Evolutionary conservation across 2,329 filamentous ascomycete genomes (phyloP).

Genomic region (Didymella lethalis): DNA sequence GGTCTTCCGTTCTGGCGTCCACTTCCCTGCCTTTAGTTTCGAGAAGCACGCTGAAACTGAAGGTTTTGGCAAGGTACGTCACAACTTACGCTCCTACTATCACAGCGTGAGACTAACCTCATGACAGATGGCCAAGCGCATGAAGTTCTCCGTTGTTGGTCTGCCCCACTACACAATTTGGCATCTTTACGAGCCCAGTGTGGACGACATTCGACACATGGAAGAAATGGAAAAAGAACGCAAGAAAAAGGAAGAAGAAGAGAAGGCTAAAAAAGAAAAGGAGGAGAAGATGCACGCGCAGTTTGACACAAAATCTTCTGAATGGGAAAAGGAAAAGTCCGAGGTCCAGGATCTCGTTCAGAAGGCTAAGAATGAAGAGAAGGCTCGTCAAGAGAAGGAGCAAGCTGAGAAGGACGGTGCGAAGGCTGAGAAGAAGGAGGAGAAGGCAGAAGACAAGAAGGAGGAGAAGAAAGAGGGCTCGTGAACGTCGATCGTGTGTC

Average conservation of each 20-base stretch:
- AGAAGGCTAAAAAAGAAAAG: conserved; percentile 74
- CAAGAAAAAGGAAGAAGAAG: conserved; percentile 79
- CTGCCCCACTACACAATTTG: conserved; percentile 98
- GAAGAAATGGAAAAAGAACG: conserved; percentile 96
- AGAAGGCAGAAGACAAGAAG: conserved; percentile 40
- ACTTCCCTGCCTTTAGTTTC: conserved; percentile 98
- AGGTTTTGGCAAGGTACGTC: conserved; percentile 90
- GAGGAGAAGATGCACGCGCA: conserved; percentile 80
- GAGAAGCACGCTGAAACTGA: conserved; percentile 99
- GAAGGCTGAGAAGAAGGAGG: conserved; percentile 62
- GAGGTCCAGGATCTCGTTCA: conserved; percentile 74
- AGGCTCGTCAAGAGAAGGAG: conserved; percentile 51
- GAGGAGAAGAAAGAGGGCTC: conserved; percentile 28
- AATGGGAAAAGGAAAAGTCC: conserved; percentile 92
- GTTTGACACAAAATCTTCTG: conserved; percentile 76
- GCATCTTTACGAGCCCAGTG: conserved; percentile 99
- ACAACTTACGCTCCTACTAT: not conserved
- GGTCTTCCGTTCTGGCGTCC: conserved; percentile 92
- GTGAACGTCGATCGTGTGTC: conserved; percentile 10
- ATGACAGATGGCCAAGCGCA: conserved; percentile 89
- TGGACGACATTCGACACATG: conserved; percentile 97
- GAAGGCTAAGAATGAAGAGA: conserved; percentile 59
- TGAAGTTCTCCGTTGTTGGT: conserved; percentile 94
- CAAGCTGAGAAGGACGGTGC: conserved; percentile 45
- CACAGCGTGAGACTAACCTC: conserved; percentile 34